These are phyloP conservation scores for Zygotorulaspora mrakii DNA, from an alignment of 1,139 yeast genomes.

Conservation along the genomic window DNA sequence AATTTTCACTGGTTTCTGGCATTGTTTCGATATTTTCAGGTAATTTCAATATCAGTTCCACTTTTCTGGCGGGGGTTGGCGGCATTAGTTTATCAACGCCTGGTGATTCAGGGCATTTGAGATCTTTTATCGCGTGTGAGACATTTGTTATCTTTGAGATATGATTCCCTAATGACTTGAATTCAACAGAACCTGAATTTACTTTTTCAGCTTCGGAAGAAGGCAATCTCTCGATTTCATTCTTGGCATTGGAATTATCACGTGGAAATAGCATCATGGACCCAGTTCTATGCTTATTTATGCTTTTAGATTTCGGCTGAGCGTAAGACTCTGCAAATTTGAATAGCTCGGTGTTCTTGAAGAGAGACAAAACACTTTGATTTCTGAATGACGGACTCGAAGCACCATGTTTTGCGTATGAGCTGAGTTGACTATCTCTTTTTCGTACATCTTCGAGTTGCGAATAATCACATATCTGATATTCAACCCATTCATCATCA, in stretches of 20 bases:
- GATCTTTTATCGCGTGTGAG: constrained; percentile 36
- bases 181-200: too few species aligned
- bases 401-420: constrained; percentile 31
- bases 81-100: constrained; percentile 50
- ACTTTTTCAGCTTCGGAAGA: too few species aligned
- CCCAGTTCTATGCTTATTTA: constrained; percentile 26
- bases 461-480: constrained; percentile 26
- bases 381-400: constrained; percentile 36
- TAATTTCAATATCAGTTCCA: constrained; percentile 43
- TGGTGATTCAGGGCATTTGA: constrained; percentile 40
- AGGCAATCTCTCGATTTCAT: neutral
- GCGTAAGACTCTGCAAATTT: constrained; percentile 18
- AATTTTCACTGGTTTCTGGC: constrained; percentile 1
- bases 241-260: constrained; percentile 23
- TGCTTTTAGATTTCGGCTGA: constrained; percentile 6
- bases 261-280: constrained; percentile 36
- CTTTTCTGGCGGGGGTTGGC: constrained; percentile 64
- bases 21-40: constrained; percentile 18
- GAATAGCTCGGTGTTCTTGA: constrained; percentile 23
- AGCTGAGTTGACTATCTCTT: constrained; percentile 30
- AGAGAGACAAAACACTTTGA: constrained; percentile 32
- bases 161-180: constrained; percentile 3
- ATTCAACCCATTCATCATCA: constrained; percentile 27
- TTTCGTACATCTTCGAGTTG: constrained; percentile 19
- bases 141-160: constrained; percentile 27